These are phyloP conservation scores for Cercospora nicotianae DNA, from an alignment of 2,329 filamentous ascomycete genomes.

Conservation along the genomic window DNA sequence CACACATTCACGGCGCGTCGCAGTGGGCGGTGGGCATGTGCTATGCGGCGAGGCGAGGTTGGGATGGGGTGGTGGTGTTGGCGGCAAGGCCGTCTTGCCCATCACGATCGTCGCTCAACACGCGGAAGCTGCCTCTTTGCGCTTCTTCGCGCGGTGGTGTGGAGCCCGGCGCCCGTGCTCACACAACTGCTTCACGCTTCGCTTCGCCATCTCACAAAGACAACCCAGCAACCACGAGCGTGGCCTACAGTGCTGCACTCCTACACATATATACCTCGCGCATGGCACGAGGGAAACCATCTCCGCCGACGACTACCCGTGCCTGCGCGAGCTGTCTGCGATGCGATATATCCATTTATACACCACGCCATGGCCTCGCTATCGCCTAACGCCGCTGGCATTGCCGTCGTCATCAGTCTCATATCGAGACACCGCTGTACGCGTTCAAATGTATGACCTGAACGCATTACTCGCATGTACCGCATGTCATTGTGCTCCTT, in stretches of 20 bases:
- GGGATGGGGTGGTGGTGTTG: conserved; percentile 35
- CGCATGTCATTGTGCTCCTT: neutral
- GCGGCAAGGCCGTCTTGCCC: neutral
- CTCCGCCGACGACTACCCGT: neutral
- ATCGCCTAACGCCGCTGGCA: neutral
- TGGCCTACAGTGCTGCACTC: neutral
- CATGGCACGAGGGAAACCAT: neutral
- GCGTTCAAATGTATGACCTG: neutral
- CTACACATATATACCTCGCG: neutral
- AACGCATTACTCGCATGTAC: neutral
- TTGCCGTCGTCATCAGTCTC: neutral
- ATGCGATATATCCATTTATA: neutral
- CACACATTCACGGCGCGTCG: neutral
- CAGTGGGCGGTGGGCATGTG: neutral
- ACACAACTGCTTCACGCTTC: neutral
- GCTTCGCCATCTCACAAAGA: neutral
- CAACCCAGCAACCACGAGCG: neutral
- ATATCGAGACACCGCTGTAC: neutral
- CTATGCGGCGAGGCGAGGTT: conserved; percentile 6
- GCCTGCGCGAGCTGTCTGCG: neutral
- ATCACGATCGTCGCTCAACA: neutral
- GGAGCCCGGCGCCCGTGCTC: neutral
- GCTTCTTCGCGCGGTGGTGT: neutral
- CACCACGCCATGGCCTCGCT: neutral
- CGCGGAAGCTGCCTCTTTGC: neutral